Evolutionary conservation across 164 flowering plant genomes (phyloP).

Genomic region (Vitis rupestris): DNA sequence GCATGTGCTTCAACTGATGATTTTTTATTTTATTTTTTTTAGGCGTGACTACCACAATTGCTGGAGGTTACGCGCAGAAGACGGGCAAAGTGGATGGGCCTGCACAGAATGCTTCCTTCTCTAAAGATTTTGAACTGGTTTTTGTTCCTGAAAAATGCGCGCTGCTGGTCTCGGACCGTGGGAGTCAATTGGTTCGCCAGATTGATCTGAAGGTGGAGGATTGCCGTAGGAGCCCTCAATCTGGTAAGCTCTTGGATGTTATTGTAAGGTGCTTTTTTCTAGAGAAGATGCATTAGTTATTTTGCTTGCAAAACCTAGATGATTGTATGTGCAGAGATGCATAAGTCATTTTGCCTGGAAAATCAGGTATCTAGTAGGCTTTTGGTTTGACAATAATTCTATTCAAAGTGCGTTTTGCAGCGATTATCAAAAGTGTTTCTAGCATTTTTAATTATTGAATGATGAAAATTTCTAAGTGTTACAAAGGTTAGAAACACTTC

Average conservation of each 20-base stretch:
- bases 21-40: background rate
- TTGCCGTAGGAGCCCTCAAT: constrained; percentile 38
- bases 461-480: too few species aligned
- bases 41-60: constrained; percentile 83
- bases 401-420: too few species aligned
- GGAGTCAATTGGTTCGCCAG: constrained; percentile 62
- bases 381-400: too few species aligned
- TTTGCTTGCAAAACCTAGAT: too few species aligned
- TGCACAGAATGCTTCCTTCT: constrained; percentile 70
- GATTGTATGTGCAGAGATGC: too few species aligned
- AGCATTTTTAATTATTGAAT: too few species aligned
- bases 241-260: constrained; percentile 30
- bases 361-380: too few species aligned
- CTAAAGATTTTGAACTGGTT: constrained; percentile 57
- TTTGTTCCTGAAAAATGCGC: constrained; percentile 60
- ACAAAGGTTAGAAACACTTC: too few species aligned
- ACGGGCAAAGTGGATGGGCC: constrained; percentile 70
- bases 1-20: too few species aligned
- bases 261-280: background rate
- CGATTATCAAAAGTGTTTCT: too few species aligned
- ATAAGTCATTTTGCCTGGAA: too few species aligned
- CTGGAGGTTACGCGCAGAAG: constrained; percentile 52
- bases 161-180: constrained; percentile 66
- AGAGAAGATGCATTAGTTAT: background rate
- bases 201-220: constrained; percentile 58